Conservation (phyloP, 495 filamentous ascomycete species). For the Immersiella caudata region DNA sequence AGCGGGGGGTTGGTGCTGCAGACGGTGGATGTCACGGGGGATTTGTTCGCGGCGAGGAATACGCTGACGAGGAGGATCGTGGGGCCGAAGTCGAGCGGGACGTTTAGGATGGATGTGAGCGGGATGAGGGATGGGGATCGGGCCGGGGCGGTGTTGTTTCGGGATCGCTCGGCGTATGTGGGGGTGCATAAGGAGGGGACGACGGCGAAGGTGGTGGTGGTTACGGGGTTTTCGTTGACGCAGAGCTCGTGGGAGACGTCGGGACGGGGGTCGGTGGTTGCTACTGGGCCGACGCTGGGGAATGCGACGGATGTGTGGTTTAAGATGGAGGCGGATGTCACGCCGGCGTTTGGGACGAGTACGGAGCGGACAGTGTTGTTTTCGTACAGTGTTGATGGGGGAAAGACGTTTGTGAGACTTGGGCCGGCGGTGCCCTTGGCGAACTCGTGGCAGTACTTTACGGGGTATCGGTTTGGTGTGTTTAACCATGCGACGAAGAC, state of each 20-base stretch:
- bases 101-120: constrained; percentile 49
- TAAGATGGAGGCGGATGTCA: constrained; percentile 46
- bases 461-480: constrained; percentile 59
- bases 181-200: constrained; percentile 41
- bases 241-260: constrained; percentile 47
- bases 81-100: constrained; percentile 51
- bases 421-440: constrained; percentile 47
- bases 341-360: constrained; percentile 36
- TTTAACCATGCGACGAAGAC: constrained; percentile 61
- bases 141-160: constrained; percentile 53
- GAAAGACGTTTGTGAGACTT: constrained; percentile 42
- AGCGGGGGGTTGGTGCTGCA: constrained; percentile 44
- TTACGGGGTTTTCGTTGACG: constrained; percentile 32
- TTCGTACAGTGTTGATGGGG: constrained; percentile 56
- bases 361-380: constrained; percentile 43
- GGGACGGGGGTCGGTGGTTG: constrained; percentile 42
- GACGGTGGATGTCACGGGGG: constrained; percentile 55
- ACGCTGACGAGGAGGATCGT: constrained; percentile 59
- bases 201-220: constrained; percentile 31
- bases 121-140: constrained; percentile 56
- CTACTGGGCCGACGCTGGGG: constrained; percentile 30
- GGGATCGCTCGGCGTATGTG: constrained; percentile 57
- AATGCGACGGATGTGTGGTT: constrained; percentile 44
- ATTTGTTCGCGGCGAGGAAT: constrained; percentile 57
- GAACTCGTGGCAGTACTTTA: constrained; percentile 55